phyloP scores from a whole-genome alignment of 768 basidiomycete genomes.

The Lyophyllum decastes region DNA sequence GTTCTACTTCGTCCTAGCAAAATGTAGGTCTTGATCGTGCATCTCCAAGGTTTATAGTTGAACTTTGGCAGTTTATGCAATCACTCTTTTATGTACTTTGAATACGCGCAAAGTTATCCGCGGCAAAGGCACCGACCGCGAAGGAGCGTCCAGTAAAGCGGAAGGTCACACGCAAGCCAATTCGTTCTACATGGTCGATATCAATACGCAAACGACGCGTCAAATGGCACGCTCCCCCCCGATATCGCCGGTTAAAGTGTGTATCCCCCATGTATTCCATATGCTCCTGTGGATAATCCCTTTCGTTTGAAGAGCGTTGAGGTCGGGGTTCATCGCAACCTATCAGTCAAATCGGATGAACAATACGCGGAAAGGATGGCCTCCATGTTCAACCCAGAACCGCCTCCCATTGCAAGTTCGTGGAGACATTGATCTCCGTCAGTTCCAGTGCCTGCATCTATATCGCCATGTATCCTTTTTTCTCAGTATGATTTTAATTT shows the following conservation, averaged over 20 bases:
- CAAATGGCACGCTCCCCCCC: neutral
- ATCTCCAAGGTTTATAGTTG: neutral
- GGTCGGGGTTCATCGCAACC: neutral
- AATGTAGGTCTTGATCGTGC: constrained; percentile 34
- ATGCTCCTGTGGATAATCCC: neutral
- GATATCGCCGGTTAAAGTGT: neutral
- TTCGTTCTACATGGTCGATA: neutral
- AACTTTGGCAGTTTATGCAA: neutral
- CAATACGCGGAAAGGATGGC: no score
- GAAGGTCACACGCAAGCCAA: neutral
- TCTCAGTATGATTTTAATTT: no score
- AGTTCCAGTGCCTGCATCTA: no score
- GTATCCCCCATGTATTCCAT: neutral
- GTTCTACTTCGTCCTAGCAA: constrained; percentile 60
- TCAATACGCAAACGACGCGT: neutral
- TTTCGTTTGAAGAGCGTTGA: neutral
- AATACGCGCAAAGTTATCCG: neutral
- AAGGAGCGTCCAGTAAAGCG: neutral
- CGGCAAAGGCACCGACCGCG: neutral
- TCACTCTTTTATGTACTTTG: neutral
- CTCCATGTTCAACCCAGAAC: no score
- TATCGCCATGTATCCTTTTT: no score
- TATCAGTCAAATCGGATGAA: neutral
- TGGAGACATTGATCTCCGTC: no score
- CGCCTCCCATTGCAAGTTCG: no score